Conservation (phyloP, 305 asterid genomes). For the Salvia sclarea region DNA sequence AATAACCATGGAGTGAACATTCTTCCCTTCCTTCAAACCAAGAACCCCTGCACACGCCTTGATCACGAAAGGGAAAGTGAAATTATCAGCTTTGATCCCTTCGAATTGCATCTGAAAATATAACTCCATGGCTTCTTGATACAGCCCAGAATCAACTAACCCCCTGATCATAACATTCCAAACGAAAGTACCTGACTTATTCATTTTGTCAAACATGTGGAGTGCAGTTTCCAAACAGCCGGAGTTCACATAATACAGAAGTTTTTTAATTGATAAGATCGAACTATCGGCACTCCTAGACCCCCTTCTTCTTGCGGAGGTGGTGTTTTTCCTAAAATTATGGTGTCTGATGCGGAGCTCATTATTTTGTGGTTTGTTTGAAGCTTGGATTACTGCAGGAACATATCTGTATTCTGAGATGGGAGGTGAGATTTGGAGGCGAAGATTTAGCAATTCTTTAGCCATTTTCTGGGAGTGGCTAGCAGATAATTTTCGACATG, state of each 20-base stretch:
- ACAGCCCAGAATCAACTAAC: conserved; percentile 47
- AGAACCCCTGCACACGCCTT: conserved; percentile 51
- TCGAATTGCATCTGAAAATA: conserved; percentile 48
- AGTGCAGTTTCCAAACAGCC: conserved; percentile 53
- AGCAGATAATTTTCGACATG: background rate
- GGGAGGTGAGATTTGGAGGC: conserved; percentile 22
- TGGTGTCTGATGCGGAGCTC: conserved; percentile 27
- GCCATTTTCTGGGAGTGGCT: conserved; percentile 33
- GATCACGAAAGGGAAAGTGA: conserved; percentile 62
- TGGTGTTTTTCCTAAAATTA: conserved; percentile 19
- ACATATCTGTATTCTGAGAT: conserved; percentile 26
- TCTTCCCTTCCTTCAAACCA: conserved; percentile 47
- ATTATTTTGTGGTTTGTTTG: conserved; percentile 28
- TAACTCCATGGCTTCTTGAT: conserved; percentile 46
- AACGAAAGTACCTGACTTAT: conserved; percentile 37
- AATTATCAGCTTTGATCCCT: conserved; percentile 50
- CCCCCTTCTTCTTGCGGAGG: background rate
- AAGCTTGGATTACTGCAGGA: conserved; percentile 36
- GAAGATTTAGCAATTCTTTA: conserved; percentile 19
- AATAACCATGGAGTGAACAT: conserved; percentile 47
- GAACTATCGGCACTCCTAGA: conserved; percentile 12
- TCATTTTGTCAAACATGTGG: conserved; percentile 57
- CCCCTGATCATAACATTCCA: conserved; percentile 65
- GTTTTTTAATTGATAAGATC: conserved; percentile 33
- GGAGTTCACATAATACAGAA: conserved; percentile 30